Conservation (phyloP, 306 rosid genomes). For the Mimosa bimucronata region DNA sequence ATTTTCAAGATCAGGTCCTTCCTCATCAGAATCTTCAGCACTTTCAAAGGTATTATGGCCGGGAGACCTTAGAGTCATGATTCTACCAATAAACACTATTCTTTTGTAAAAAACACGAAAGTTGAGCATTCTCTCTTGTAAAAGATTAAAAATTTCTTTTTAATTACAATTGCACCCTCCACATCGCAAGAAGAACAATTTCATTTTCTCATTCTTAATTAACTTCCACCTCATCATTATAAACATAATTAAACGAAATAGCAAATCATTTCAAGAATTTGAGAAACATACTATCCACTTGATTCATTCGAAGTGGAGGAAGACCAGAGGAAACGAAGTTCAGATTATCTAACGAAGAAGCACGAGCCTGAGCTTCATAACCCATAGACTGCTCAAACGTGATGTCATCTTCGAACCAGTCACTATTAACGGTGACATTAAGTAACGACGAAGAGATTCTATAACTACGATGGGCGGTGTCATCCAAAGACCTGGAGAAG, state of each 20-base stretch:
- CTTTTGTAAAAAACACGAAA: constrained; percentile 38
- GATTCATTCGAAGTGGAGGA: constrained; percentile 53
- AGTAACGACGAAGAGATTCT: constrained; percentile 71
- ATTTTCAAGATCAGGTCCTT: constrained; percentile 42
- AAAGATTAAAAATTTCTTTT: not conserved
- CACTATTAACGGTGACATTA: constrained; percentile 48
- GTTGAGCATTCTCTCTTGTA: constrained; percentile 33
- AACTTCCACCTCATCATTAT: too few species aligned
- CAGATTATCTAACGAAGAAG: constrained; percentile 60
- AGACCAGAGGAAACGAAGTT: constrained; percentile 55
- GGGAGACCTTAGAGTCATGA: constrained; percentile 51
- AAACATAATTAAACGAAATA: too few species aligned
- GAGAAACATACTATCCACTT: constrained; percentile 43
- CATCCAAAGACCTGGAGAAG: constrained; percentile 49
- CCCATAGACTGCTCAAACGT: constrained; percentile 33
- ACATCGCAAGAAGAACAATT: too few species aligned
- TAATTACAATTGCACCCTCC: too few species aligned
- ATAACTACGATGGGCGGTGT: constrained; percentile 37
- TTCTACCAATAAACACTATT: constrained; percentile 47
- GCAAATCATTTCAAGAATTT: too few species aligned
- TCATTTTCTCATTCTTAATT: too few species aligned
- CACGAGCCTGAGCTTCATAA: constrained; percentile 40
- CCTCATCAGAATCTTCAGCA: constrained; percentile 58
- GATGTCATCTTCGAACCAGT: constrained; percentile 47
- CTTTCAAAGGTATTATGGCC: constrained; percentile 42